Conservation (phyloP, 345 rosid species). For the Lumnitzera racemosa region DNA sequence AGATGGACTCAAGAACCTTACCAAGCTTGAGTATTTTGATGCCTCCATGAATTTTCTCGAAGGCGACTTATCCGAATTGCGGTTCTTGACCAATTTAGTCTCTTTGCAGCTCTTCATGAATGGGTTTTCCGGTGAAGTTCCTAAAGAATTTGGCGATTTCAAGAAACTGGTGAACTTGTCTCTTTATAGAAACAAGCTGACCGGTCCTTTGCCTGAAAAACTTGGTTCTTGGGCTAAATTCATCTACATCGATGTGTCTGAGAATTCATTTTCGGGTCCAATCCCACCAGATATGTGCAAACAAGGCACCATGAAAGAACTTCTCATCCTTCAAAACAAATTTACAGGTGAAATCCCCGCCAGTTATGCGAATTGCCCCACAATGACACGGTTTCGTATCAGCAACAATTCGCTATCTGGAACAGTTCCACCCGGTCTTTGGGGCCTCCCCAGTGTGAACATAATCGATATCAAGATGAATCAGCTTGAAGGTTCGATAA, state of each 20-base stretch:
- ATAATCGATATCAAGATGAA: conserved; percentile 35
- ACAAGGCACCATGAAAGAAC: conserved; percentile 17
- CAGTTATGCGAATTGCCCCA: conserved; percentile 11
- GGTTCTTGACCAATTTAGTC: conserved; percentile 22
- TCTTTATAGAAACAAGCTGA: conserved; percentile 28
- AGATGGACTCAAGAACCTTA: conserved; percentile 28
- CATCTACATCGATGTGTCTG: conserved; percentile 35
- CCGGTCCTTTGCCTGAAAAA: conserved; percentile 27
- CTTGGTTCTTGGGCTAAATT: conserved; percentile 39
- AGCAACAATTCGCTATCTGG: conserved; percentile 35
- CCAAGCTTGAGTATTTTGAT: conserved; percentile 29
- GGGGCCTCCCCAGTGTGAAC: conserved; percentile 33
- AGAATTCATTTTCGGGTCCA: conserved; percentile 32
- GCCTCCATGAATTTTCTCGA: conserved; percentile 25
- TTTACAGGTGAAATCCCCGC: conserved; percentile 16
- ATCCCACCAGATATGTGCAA: conserved; percentile 44
- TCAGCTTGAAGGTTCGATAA: conserved; percentile 27
- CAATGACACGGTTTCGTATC: conserved; percentile 23
- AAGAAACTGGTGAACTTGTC: conserved; percentile 35
- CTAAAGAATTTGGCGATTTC: conserved; percentile 34
- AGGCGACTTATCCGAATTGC: conserved; percentile 32
- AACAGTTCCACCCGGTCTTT: conserved; percentile 28
- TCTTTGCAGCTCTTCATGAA: conserved; percentile 29
- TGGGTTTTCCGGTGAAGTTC: conserved; percentile 27
- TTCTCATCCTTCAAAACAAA: conserved; percentile 16